These are phyloP conservation scores for Rosa persica DNA, from an alignment of 306 rosid species.

Conservation along the genomic window DNA sequence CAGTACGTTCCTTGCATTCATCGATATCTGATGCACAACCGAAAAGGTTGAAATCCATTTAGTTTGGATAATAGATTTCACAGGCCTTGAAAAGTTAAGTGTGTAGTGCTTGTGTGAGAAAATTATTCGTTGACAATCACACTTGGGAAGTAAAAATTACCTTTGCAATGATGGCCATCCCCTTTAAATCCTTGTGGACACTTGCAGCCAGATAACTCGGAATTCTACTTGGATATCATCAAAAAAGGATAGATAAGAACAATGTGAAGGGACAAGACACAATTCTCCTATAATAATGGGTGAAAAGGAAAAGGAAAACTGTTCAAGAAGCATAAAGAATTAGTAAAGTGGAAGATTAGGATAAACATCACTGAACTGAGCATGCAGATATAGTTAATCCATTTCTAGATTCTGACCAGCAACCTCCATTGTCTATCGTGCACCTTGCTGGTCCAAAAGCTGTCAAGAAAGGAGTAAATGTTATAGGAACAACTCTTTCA, in stretches of 20 bases:
- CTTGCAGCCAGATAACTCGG: slow-evolving; percentile 56
- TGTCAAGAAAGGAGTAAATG: slow-evolving; percentile 36
- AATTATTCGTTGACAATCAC: slow-evolving; percentile 3
- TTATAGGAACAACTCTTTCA: slow-evolving; percentile 2
- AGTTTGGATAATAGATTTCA: neutral
- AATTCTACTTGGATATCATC: slow-evolving; percentile 42
- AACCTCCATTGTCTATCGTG: slow-evolving; percentile 75
- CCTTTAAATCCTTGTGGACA: slow-evolving; percentile 78
- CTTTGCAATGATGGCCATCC: slow-evolving; percentile 69
- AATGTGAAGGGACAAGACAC: neutral
- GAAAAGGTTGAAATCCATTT: neutral
- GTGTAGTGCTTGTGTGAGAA: neutral
- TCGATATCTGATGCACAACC: slow-evolving; percentile 41
- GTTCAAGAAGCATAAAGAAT: slow-evolving; percentile 2
- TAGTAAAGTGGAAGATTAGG: slow-evolving; percentile 15
- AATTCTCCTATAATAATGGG: neutral
- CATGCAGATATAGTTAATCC: slow-evolving; percentile 68
- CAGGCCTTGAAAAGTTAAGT: neutral
- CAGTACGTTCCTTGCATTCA: slow-evolving; percentile 45
- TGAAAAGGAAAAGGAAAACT: neutral
- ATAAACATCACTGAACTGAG: slow-evolving; percentile 72
- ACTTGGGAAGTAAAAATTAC: slow-evolving; percentile 37
- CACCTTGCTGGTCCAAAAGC: slow-evolving; percentile 97
- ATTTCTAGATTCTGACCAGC: slow-evolving; percentile 72
- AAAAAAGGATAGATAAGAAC: slow-evolving; percentile 20